These are phyloP conservation scores for Quillaja saponaria DNA, from an alignment of 306 rosid genomes.

Conservation along the genomic window DNA sequence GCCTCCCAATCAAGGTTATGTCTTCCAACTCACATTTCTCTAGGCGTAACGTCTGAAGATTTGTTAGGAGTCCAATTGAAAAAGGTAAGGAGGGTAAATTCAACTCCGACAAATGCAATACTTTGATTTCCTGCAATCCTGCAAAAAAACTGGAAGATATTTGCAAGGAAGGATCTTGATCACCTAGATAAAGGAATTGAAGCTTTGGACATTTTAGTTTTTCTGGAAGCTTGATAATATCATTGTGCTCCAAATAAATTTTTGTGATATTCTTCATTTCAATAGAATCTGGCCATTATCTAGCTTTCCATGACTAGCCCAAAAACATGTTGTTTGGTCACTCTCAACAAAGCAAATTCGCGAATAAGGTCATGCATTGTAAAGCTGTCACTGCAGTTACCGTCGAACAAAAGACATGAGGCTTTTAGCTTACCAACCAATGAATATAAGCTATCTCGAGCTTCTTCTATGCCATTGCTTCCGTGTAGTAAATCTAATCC, in stretches of 20 bases:
- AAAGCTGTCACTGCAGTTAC: background rate
- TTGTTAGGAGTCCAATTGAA: background rate
- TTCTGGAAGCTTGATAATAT: background rate
- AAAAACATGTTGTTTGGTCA: background rate
- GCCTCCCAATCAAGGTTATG: background rate
- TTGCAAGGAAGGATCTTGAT: fast-evolving
- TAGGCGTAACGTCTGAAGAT: background rate
- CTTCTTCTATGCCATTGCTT: background rate
- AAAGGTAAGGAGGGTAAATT: background rate
- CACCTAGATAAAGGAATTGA: background rate
- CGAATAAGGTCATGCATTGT: background rate
- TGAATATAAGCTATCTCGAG: background rate
- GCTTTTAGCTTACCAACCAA: background rate
- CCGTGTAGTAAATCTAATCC: background rate
- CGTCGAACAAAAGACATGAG: background rate
- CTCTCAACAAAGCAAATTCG: background rate
- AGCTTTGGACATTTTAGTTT: background rate
- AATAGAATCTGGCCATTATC: background rate
- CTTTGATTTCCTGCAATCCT: background rate
- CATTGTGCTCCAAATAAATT: background rate
- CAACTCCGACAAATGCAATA: background rate
- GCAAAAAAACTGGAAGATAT: background rate
- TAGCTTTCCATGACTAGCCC: background rate
- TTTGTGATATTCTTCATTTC: background rate
- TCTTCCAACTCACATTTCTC: background rate